A percentile compares a stretch with the other conserved stretches of the same genome.
phyloP scores from a whole-genome alignment of 768 basidiomycete genomes.

The Lactarius sanguifluus region DNA sequence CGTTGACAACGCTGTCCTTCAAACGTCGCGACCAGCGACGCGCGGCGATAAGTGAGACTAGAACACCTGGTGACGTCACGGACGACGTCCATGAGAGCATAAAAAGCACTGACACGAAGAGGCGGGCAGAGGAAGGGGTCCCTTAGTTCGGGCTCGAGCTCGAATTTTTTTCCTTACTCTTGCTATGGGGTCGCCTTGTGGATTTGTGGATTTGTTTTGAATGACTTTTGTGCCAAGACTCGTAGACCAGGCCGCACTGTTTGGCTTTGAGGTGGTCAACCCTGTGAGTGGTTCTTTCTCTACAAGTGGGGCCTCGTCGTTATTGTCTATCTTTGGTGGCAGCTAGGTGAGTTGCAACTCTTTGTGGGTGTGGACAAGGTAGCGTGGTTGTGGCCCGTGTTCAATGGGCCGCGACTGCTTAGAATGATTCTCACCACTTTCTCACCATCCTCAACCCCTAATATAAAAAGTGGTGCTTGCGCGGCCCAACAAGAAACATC shows the following conservation, averaged over 20 bases:
- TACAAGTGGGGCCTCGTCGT: background rate
- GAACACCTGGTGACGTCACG: background rate
- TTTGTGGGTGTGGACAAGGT: background rate
- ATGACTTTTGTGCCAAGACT: background rate
- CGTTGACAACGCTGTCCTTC: slow-evolving; percentile 13
- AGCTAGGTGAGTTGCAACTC: background rate
- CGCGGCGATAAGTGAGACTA: background rate
- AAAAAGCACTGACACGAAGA: background rate
- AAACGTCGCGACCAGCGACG: slow-evolving; percentile 16
- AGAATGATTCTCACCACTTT: background rate
- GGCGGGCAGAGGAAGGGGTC: background rate
- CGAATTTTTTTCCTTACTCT: background rate
- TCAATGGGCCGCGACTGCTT: background rate
- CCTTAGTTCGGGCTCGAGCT: background rate
- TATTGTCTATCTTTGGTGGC: background rate
- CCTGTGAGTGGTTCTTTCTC: background rate
- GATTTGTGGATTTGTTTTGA: background rate
- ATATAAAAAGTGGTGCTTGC: background rate
- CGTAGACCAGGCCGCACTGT: too few relatives aligned
- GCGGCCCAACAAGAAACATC: background rate
- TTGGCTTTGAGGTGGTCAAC: background rate
- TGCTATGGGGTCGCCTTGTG: background rate
- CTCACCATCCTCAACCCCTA: background rate
- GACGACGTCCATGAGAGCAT: background rate
- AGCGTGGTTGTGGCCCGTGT: background rate